phyloP scores from a whole-genome alignment of 805 yeast species.

The Cyberlindnera maritima region DNA sequence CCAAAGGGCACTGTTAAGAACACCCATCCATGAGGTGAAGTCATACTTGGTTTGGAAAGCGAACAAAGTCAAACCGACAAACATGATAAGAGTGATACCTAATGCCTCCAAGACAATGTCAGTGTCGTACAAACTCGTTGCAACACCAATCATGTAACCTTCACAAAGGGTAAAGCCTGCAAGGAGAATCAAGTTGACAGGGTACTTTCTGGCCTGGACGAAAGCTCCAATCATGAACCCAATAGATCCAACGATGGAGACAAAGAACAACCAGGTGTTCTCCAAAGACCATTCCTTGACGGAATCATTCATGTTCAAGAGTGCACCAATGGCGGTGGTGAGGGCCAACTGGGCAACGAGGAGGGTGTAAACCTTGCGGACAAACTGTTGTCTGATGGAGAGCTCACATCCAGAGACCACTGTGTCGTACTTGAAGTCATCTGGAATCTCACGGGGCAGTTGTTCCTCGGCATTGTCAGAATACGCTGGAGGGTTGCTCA shows the following conservation, averaged over 20 bases:
- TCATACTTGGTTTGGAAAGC: conserved; percentile 80
- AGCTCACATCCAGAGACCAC: conserved; percentile 76
- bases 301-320: conserved; percentile 43
- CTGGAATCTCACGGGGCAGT: conserved; percentile 39
- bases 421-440: conserved; percentile 81
- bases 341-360: conserved; percentile 59
- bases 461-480: conserved; percentile 18
- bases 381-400: conserved; percentile 69
- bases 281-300: conserved; percentile 53
- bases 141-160: conserved; percentile 67
- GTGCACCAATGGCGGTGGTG: conserved; percentile 57
- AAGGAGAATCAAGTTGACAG: conserved; percentile 59
- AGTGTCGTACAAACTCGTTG: conserved; percentile 61
- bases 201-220: conserved; percentile 64
- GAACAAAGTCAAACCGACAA: conserved; percentile 72
- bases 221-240: conserved; percentile 64
- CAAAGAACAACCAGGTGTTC: conserved; percentile 57
- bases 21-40: conserved; percentile 65
- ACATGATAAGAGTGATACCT: conserved; percentile 62
- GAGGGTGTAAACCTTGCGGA: conserved; percentile 76
- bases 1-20: conserved; percentile 55
- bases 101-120: conserved; percentile 68
- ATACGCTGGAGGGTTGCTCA: conserved; percentile 28
- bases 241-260: conserved; percentile 56
- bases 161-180: conserved; percentile 72